These are phyloP conservation scores for Cryomyces minteri DNA, from an alignment of 495 filamentous ascomycete species.

Conservation along the genomic window DNA sequence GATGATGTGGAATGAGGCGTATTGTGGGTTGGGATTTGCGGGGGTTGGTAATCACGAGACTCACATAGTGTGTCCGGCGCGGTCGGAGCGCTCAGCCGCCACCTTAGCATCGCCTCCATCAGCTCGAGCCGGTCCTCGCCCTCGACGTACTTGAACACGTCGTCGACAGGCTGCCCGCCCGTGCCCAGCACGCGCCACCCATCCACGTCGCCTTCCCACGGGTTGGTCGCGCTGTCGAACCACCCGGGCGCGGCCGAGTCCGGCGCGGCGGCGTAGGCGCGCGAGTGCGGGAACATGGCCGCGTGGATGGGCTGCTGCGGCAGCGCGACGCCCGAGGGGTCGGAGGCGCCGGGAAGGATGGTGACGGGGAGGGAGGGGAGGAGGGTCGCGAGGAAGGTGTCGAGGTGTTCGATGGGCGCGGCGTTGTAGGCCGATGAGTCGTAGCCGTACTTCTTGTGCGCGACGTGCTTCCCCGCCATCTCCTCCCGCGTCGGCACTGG, in stretches of 20 bases:
- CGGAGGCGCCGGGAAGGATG: constrained; percentile 32
- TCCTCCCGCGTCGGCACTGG: constrained; percentile 30
- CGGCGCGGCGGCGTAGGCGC: constrained; percentile 34
- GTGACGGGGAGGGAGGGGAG: constrained; percentile 36
- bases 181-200: constrained; percentile 73
- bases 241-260: constrained; percentile 39
- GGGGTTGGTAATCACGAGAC: constrained; percentile 12
- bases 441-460: constrained; percentile 78
- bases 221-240: constrained; percentile 86
- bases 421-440: constrained; percentile 77
- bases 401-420: constrained; percentile 61
- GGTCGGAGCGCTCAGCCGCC: constrained; percentile 84
- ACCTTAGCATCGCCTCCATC: constrained; percentile 82
- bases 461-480: constrained; percentile 25
- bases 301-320: constrained; percentile 23
- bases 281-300: constrained; percentile 33
- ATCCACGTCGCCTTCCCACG: constrained; percentile 75
- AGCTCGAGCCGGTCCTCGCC: constrained; percentile 58
- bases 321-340: constrained; percentile 36
- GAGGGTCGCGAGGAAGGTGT: constrained; percentile 62
- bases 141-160: constrained; percentile 78
- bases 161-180: constrained; percentile 82
- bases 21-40: no score
- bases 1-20: no score
- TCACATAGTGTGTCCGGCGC: constrained; percentile 92